Evolutionary conservation across 176 grass and related monocot genomes (phyloP), one percentile per base, ranked within the genome.

Genomic region (Aegilops umbellulata): DNA sequence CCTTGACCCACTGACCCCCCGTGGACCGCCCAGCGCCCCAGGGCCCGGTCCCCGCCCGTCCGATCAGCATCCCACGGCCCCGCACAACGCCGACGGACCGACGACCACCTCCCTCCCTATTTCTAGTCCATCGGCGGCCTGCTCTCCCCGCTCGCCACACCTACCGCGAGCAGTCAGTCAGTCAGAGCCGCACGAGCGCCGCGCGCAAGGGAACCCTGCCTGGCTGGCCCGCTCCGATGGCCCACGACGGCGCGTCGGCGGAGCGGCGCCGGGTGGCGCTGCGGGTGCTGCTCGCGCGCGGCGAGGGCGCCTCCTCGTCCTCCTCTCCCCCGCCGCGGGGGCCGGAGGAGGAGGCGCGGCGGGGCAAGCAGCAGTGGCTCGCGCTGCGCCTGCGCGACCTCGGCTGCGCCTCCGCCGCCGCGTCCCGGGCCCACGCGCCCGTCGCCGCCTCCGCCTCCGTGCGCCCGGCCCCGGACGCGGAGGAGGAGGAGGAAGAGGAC

Each of bases 391-490:
- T 95, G 25, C 87, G 91, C 63, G 87, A 93, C 22, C 87, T 98
- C 42, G 93, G 95, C 42, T 98, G 95, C 83, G 8, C 94, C 27
- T 88, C 92, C 17, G 79, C 76, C 0, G 79, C 90, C 10, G 87
- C 85, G 8, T 71, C 87, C 3, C 80, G 70, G 35, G 89, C 86
- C 1, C 83, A 82, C 84, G 81, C 60, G 24, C 95, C 84, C 24
- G 85, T 12, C 3, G 77, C 74, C 2, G 44, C 16, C 41, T 74
- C 71, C 0, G 25, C 42, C 1, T 29, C 26, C 29, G 69, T 35
- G 16, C 80, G 86, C 31, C 39, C 86, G 1, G 67, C 80, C 79
- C 70, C 78, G 44, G 84, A 46, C 81, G 69, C 42, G 34, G 32
- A 34, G 32, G 32, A 8, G 25, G 26, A 68, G 65, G 77, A 3